Evolutionary conservation across 129 eudicot genomes (phyloP).

Genomic region (Ambrosia artemisiifolia): DNA sequence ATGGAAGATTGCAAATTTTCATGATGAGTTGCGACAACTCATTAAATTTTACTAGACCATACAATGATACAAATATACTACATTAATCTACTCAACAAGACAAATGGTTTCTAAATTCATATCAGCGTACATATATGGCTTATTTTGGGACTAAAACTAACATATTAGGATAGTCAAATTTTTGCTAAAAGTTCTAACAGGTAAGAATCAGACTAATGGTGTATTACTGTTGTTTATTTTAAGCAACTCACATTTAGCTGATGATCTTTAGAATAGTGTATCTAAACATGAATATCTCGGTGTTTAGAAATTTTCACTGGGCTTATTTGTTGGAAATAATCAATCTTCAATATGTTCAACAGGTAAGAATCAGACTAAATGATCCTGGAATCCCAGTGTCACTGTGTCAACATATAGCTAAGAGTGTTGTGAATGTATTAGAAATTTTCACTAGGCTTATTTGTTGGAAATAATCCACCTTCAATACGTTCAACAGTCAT

Average conservation of each 20-base stretch:
- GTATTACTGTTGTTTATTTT: background rate
- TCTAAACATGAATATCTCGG: constrained; percentile 88
- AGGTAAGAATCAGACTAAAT: too few relatives aligned
- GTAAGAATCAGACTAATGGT: too few relatives aligned
- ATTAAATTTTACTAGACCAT: background rate
- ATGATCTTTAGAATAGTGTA: constrained; percentile 62
- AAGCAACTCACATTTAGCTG: constrained; percentile 15
- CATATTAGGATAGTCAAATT: too few relatives aligned
- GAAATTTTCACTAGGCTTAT: too few relatives aligned
- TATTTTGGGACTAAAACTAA: background rate
- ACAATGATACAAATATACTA: background rate
- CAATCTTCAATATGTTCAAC: too few relatives aligned
- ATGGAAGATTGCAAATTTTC: background rate
- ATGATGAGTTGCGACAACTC: background rate
- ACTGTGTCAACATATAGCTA: background rate
- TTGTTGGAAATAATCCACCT: too few relatives aligned
- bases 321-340: too few relatives aligned
- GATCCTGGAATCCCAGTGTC: constrained; percentile 20
- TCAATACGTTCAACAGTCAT: too few relatives aligned
- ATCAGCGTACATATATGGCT: background rate
- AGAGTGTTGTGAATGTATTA: too few relatives aligned
- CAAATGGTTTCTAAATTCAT: background rate
- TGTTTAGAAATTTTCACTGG: too few relatives aligned
- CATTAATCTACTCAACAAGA: background rate
- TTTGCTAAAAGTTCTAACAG: too few relatives aligned